Evolutionary conservation across 345 rosid genomes (phyloP), one percentile per base, ranked within the genome.

Genomic region (Aurinia saxatilis): DNA sequence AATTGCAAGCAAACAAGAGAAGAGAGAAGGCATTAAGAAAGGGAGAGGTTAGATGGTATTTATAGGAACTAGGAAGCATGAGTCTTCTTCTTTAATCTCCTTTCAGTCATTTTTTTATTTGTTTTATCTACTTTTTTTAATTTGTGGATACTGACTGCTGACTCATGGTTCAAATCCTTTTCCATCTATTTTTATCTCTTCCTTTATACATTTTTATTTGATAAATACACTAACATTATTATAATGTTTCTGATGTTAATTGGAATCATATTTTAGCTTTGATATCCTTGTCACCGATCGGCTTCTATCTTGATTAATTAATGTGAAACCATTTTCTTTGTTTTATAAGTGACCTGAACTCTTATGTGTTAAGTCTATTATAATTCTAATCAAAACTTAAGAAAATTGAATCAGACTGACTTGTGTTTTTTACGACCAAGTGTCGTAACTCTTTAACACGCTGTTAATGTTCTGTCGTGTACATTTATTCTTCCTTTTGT

Each of bases 81-180:
- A 37, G 36, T 63, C 58, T 54, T 39, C 25, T 42, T 29, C 2
- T 10, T 11, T 29, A 6, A 35, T 30, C 27, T 61, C 11, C 4
- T 34, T 40, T 31, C 0, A 44, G 33, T 23, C 34, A 10, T 63
- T 0, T 39, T 63, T 30, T 30, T 36, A 48, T 47, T 1, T 39
- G 35, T 35, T 46, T 60, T 47, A 47, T 48, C 47, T 30, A n/a
- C 8, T 38, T 55, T 47, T 18, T 49, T 5, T 61, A 19, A 27
- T 4, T 21, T 1, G 4, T 47, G 49, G 66, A 41, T 55, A 45
- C 10, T 23, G 56, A 40, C 10, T 44, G 76, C 80, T 79, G 86
- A 85, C 74, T 81, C 80, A 51, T 52, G 33, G 49, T 53, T 65
- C 73, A 76, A 48, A 72, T 71, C 79, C 65, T 38, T 65, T 52